Evolutionary conservation across 331 rosid species (phyloP).

Genomic region (Saraca asoca): DNA sequence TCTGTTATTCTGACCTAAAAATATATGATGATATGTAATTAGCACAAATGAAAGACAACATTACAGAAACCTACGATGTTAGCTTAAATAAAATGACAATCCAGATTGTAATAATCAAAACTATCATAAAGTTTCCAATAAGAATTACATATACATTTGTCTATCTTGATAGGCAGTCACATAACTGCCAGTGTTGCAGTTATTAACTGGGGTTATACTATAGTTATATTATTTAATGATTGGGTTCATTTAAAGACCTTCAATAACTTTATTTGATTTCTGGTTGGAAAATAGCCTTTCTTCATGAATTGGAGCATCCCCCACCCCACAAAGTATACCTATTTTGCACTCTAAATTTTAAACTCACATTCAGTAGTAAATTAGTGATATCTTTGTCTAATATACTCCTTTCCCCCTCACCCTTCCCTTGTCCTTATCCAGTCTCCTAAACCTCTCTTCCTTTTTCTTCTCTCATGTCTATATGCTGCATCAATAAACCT

Average conservation of each 20-base stretch:
- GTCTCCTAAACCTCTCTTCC: not conserved
- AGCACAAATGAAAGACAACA: constrained; percentile 1
- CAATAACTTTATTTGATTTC: constrained; percentile 11
- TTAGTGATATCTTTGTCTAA: constrained; percentile 1
- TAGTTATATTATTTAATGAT: not conserved
- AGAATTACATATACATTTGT: not conserved
- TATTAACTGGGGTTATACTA: not conserved
- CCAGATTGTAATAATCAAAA: not conserved
- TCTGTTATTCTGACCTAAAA: constrained; percentile 71
- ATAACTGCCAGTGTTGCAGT: constrained; percentile 6
- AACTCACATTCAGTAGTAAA: not conserved
- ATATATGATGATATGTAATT: constrained; percentile 26
- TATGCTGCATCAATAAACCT: not conserved
- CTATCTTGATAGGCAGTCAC: not conserved
- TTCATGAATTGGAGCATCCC: not conserved
- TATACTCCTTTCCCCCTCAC: not conserved
- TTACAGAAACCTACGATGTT: constrained; percentile 7
- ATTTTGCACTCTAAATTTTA: not conserved
- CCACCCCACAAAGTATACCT: not conserved
- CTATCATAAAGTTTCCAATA: not conserved
- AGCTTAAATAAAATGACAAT: constrained; percentile 10
- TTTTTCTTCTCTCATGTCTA: not conserved
- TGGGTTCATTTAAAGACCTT: not conserved
- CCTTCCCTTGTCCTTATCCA: not conserved
- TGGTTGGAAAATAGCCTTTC: not conserved